Evolutionary conservation across 192 early-diverging fungal genomes (phyloP).

Genomic region (Rhizophlyctis rosea): DNA sequence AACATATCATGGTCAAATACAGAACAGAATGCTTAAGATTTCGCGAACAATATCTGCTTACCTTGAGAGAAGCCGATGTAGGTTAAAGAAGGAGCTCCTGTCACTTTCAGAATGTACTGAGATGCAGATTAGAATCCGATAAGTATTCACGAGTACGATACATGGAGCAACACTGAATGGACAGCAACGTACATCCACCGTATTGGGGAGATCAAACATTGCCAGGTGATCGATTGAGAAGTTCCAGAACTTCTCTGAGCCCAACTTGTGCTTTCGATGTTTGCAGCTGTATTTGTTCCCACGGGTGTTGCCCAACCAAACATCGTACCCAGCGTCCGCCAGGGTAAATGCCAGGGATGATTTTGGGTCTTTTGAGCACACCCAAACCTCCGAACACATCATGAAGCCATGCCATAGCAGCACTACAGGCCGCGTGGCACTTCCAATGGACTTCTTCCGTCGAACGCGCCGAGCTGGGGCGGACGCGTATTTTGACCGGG

Average conservation of each 20-base stretch:
- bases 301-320: slow-evolving; percentile 92
- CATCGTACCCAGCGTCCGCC: slow-evolving; percentile 85
- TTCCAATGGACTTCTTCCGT: slow-evolving; percentile 6
- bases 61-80: slow-evolving; percentile 98
- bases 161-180: no score
- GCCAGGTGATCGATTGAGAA: slow-evolving; percentile 93
- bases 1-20: slow-evolving; percentile 1
- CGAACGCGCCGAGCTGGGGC: slow-evolving; percentile 6
- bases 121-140: not conserved
- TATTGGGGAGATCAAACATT: slow-evolving; percentile 79
- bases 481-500: slow-evolving; percentile 9
- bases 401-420: slow-evolving; percentile 92
- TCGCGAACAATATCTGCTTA: not conserved
- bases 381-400: slow-evolving; percentile 91
- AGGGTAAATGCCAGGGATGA: slow-evolving; percentile 77
- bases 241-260: slow-evolving; percentile 81
- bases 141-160: no score
- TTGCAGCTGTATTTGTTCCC: slow-evolving; percentile 94
- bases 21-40: not conserved
- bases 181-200: slow-evolving; percentile 59
- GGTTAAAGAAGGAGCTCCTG: slow-evolving; percentile 73
- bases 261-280: slow-evolving; percentile 63
- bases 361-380: slow-evolving; percentile 75
- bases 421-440: slow-evolving; percentile 71
- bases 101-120: slow-evolving; percentile 78